Percentiles rank a stretch among this genome's conserved stretches.
Conservation (phyloP, 345 rosid genomes). For the Eucalyptus virginea region DNA sequence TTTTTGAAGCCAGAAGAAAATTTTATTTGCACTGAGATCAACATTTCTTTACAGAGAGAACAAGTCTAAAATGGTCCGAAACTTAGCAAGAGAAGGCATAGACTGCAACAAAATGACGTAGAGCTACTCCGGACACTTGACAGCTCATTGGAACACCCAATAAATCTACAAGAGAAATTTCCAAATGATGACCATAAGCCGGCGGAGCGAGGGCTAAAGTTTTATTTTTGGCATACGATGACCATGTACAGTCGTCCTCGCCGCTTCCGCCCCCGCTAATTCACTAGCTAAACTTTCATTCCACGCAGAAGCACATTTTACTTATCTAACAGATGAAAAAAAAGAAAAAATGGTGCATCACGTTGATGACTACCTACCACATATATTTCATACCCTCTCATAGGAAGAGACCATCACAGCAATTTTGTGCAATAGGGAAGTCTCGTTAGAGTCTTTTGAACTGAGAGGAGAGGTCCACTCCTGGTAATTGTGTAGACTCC, state of each 20-base stretch:
- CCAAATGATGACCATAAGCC: background rate
- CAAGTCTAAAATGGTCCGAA: background rate
- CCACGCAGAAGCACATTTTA: background rate
- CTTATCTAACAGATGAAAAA: background rate
- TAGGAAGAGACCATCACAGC: slow-evolving; percentile 26
- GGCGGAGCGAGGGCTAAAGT: background rate
- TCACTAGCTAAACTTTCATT: background rate
- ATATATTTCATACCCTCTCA: slow-evolving; percentile 4
- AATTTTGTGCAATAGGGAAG: slow-evolving; percentile 35
- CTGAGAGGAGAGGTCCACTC: slow-evolving; percentile 41
- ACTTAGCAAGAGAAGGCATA: too few species aligned
- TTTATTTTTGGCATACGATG: background rate
- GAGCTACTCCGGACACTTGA: too few species aligned
- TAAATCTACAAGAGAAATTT: background rate
- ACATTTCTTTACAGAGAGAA: background rate
- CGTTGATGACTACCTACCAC: background rate
- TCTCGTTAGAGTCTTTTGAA: background rate
- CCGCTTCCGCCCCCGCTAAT: background rate
- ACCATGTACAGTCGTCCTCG: background rate
- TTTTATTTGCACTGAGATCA: background rate
- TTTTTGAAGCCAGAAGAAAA: background rate
- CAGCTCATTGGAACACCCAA: background rate
- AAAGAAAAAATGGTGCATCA: too few species aligned
- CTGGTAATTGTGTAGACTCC: slow-evolving; percentile 64
- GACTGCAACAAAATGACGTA: background rate